phyloP scores from a whole-genome alignment of 768 basidiomycete genomes.

The Leccinum uliginosum region DNA sequence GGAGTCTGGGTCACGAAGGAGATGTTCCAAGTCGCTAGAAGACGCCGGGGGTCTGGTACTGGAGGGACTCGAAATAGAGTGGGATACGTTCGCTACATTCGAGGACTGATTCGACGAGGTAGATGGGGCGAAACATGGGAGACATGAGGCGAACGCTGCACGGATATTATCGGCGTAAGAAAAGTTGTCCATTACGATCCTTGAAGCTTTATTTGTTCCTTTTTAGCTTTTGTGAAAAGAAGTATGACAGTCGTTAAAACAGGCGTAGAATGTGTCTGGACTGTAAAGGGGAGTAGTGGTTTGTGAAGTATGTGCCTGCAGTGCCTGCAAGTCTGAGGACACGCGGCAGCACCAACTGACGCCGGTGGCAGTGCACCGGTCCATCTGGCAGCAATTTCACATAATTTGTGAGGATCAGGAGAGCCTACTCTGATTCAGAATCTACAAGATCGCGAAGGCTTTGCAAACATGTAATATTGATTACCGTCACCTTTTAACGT shows the following conservation, averaged over 20 bases:
- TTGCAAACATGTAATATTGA: background rate
- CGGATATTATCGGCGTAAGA: slow-evolving; percentile 63
- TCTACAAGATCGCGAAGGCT: background rate
- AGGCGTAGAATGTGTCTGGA: background rate
- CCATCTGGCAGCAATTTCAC: too few relatives aligned
- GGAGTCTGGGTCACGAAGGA: slow-evolving; percentile 45
- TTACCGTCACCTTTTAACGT: background rate
- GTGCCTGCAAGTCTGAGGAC: too few relatives aligned
- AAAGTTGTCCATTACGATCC: slow-evolving; percentile 38
- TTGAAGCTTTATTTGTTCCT: background rate
- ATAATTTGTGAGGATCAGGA: too few relatives aligned
- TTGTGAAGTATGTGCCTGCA: background rate
- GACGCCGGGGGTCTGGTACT: slow-evolving; percentile 8
- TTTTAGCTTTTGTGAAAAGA: background rate
- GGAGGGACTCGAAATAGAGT: slow-evolving; percentile 27
- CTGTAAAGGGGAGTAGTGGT: background rate
- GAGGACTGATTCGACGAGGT: slow-evolving; percentile 21
- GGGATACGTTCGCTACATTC: slow-evolving; percentile 3
- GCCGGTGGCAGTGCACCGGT: too few relatives aligned
- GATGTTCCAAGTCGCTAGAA: slow-evolving; percentile 43
- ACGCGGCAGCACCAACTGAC: background rate
- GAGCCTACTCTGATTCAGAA: too few relatives aligned
- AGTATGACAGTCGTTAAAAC: background rate
- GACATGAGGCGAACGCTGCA: slow-evolving; percentile 55
- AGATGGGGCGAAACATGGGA: slow-evolving; percentile 50